Conservation (phyloP, 1,139 yeast species). For the Candida buenavistaensis region DNA sequence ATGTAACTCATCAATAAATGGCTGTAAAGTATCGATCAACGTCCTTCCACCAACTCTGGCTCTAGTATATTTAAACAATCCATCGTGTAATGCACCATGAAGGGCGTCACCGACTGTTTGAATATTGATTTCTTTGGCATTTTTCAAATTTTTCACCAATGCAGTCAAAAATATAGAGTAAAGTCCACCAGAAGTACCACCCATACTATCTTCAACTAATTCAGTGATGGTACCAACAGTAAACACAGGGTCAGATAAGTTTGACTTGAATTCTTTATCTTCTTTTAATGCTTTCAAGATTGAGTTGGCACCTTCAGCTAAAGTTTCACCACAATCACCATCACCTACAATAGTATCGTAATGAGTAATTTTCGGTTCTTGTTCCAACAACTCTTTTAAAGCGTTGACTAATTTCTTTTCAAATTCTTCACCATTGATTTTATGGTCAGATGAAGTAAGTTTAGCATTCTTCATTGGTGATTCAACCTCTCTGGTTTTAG, state of each 20-base stretch:
- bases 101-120: conserved; percentile 28
- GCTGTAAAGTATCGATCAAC: conserved; percentile 82
- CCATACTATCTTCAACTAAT: conserved; percentile 85
- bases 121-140: conserved; percentile 37
- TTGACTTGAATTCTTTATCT: conserved; percentile 27
- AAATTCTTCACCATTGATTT: conserved; percentile 41
- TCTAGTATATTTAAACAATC: conserved; percentile 69
- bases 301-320: conserved; percentile 79
- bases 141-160: conserved; percentile 32
- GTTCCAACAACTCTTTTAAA: conserved; percentile 46
- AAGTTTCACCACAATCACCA: conserved; percentile 95
- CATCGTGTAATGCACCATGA: conserved; percentile 39
- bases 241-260: conserved; percentile 40
- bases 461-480: conserved; percentile 31
- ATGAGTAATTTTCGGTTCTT: conserved; percentile 80
- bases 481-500: conserved; percentile 18
- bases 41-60: conserved; percentile 93
- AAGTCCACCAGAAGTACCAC: conserved; percentile 94
- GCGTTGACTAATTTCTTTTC: conserved; percentile 46
- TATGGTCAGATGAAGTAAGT: conserved; percentile 33
- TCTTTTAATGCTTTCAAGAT: conserved; percentile 54
- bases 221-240: conserved; percentile 61
- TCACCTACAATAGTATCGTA: conserved; percentile 92
- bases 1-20: conserved; percentile 68
- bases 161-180: conserved; percentile 75